Conservation (phyloP, 306 rosid species). For the Ormosia semicastrata region DNA sequence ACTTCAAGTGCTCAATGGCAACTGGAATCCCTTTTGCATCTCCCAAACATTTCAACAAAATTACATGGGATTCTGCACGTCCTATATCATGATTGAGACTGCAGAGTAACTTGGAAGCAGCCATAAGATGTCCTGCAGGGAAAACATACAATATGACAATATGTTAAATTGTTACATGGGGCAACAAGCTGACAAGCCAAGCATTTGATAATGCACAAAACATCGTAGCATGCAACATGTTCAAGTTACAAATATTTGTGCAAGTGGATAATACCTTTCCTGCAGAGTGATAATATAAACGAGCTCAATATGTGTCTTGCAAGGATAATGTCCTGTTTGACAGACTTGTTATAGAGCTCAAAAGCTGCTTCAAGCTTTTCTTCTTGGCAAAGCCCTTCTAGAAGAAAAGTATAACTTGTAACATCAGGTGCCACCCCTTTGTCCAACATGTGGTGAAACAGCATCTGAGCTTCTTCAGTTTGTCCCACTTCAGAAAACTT, state of each 20-base stretch:
- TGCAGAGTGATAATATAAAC: slow-evolving; percentile 56
- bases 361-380: slow-evolving; percentile 64
- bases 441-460: slow-evolving; percentile 66
- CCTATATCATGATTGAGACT: slow-evolving; percentile 43
- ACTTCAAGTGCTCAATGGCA: slow-evolving; percentile 63
- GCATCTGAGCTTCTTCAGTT: slow-evolving; percentile 72
- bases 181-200: slow-evolving; percentile 3
- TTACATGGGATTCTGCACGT: slow-evolving; percentile 51
- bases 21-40: slow-evolving; percentile 55
- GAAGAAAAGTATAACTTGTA: slow-evolving; percentile 59
- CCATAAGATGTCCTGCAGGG: slow-evolving; percentile 59
- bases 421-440: slow-evolving; percentile 62
- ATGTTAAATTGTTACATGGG: neutral
- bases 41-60: slow-evolving; percentile 61
- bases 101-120: slow-evolving; percentile 69
- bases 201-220: neutral
- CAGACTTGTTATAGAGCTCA: slow-evolving; percentile 54
- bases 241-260: neutral
- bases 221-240: neutral
- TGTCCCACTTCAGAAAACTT: slow-evolving; percentile 73
- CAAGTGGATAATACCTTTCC: slow-evolving; percentile 51
- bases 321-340: slow-evolving; percentile 56
- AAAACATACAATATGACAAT: neutral
- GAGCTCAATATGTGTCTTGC: slow-evolving; percentile 53
- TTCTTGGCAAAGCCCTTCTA: slow-evolving; percentile 75